Base-by-base conservation (phyloP, 2,329 filamentous ascomycete genomes). In the Epichloe uncinata region DNA sequence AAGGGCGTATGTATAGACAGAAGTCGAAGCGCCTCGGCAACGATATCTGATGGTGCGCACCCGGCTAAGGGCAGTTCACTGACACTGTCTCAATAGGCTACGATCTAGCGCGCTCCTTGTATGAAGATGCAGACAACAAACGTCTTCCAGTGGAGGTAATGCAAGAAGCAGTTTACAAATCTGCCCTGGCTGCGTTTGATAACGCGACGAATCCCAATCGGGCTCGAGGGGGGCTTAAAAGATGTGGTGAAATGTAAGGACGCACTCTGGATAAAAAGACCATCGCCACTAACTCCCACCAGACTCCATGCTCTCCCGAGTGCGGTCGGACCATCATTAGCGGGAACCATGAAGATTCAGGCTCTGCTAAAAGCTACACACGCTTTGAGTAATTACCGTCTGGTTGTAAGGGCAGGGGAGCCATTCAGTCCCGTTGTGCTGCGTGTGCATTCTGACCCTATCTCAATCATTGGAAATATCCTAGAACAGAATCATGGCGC, bases 161-260 rank as follows among this genome's bases (percentile, higher is more conserved):
- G 1, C 77, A 80, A 58, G 73, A 79, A 4, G 78, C 79, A 1
- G 70, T 88, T 8, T 68, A 85, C 42, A 71, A 72, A 1, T 73
- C 80, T 44, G 82, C 83, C 1, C 75, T 89, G 69, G 73, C 77
- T 49, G 77, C 83, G 4, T 93, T 89, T 60, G 87, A 93, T 59
- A 87, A 87, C 60, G 86, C 87, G 3, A 86, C 84, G 20, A 93
- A 93, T 58, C 84, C 85, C 0, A 89, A 91, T 57, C 79, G 79
- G 50, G 85, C 78, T 2, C 75, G 86, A 55, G 87, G 87, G 84
- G 84, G 84, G 0, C 73, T 93, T 58, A 87, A 87, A 65, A 87
- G 81, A 63, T 87, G 85, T 43, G 75, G 84, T 56, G 83, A 88
- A 46, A 84, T 87, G 83, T 85, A 68, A 66, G 79, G 22, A 6